phyloP scores from a whole-genome alignment of 2,329 filamentous ascomycete genomes.

The Blastomyces gilchristii region DNA sequence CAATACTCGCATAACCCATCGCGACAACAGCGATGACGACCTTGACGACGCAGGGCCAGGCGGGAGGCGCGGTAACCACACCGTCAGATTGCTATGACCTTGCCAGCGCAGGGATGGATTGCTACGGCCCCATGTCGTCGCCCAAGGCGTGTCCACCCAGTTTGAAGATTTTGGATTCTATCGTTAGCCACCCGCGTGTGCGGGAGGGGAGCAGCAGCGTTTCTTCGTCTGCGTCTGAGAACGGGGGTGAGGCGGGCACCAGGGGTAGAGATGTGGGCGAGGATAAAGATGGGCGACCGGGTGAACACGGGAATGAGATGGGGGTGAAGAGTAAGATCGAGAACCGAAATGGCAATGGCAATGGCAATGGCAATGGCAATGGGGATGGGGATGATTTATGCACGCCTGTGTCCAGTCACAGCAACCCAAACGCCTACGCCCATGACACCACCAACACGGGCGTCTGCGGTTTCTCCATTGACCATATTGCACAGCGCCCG shows the following conservation, averaged over 20 bases:
- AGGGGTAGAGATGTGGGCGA: not conserved
- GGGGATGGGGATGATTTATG: not conserved
- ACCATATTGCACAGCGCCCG: not conserved
- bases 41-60: not conserved
- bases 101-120: not conserved
- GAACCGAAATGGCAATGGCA: not conserved
- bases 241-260: conserved; percentile 8
- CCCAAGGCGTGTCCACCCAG: conserved; percentile 1
- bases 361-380: not conserved
- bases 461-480: not conserved
- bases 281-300: not conserved
- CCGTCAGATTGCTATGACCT: not conserved
- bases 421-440: not conserved
- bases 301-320: not conserved
- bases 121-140: not conserved
- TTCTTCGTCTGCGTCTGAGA: not conserved
- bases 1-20: conserved; percentile 39
- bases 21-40: no score
- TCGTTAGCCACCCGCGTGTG: not conserved
- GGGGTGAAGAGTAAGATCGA: not conserved
- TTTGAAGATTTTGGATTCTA: conserved; percentile 4
- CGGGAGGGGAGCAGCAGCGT: not conserved
- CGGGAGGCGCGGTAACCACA: no score
- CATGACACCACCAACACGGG: not conserved
- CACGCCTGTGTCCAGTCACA: not conserved